These are phyloP conservation scores for Eragrostis curvula DNA, from an alignment of 176 grass and related monocot genomes.

Conservation along the genomic window DNA sequence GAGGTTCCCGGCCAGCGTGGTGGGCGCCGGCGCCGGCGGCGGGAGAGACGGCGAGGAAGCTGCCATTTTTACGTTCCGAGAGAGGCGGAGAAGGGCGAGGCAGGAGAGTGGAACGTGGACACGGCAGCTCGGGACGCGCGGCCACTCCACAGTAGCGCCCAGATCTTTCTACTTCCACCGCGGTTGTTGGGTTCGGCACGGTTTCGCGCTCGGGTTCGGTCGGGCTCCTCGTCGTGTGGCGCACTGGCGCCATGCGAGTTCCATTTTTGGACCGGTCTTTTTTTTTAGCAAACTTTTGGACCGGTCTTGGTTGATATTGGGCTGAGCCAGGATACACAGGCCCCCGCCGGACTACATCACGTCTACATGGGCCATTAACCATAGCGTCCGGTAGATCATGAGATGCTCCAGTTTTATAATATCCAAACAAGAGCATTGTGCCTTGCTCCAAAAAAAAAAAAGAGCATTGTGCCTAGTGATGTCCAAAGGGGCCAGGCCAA, in stretches of 20 bases:
- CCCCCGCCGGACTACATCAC: neutral
- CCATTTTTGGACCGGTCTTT: neutral
- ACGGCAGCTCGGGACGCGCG: slow-evolving; percentile 29
- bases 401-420: too few species aligned
- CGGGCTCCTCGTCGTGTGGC: neutral
- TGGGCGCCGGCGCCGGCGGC: slow-evolving; percentile 10
- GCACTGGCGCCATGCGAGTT: neutral
- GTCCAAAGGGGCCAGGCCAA: too few species aligned
- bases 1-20: slow-evolving; percentile 33
- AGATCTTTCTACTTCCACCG: slow-evolving; percentile 43
- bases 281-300: too few species aligned
- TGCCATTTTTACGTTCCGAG: slow-evolving; percentile 54
- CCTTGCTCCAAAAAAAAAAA: too few species aligned
- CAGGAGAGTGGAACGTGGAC: neutral
- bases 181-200: slow-evolving; percentile 39
- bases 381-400: too few species aligned
- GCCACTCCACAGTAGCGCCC: neutral
- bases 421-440: too few species aligned
- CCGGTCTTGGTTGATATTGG: neutral
- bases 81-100: neutral
- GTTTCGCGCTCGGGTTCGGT: neutral
- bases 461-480: too few species aligned
- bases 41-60: slow-evolving; percentile 44
- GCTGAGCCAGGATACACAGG: neutral
- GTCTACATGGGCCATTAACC: neutral